Conservation (phyloP, 176 grass and related monocot species). For the Eragrostis nindensis region DNA sequence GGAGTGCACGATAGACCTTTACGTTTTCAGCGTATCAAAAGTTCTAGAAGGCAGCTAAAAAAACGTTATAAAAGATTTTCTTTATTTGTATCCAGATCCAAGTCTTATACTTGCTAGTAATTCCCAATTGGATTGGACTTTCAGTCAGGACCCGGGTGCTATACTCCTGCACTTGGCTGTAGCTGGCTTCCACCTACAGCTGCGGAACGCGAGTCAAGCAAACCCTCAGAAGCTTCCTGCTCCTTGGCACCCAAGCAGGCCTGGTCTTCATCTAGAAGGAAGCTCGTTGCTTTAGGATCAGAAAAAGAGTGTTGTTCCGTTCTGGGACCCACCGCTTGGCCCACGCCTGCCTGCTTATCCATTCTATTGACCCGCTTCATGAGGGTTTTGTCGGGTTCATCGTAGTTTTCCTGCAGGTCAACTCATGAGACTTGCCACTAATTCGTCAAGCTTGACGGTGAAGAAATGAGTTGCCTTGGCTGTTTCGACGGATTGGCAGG, state of each 20-base stretch:
- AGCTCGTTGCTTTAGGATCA: slow-evolving; percentile 20
- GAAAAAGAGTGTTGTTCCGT: neutral
- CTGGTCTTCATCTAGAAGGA: slow-evolving; percentile 46
- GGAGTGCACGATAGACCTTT: neutral
- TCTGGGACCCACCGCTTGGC: neutral
- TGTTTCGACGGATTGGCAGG: slow-evolving; percentile 33
- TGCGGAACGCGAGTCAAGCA: neutral
- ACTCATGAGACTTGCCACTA: neutral
- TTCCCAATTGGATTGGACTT: no score
- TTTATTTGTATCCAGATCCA: no score
- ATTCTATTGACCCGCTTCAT: neutral
- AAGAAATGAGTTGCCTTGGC: neutral
- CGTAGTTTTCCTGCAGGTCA: neutral
- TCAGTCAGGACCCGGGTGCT: no score
- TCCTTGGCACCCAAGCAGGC: slow-evolving; percentile 35
- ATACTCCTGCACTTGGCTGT: neutral
- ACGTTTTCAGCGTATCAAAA: no score
- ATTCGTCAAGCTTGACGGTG: neutral
- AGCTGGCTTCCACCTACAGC: slow-evolving; percentile 22
- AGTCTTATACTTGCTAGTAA: no score
- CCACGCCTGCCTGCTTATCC: slow-evolving; percentile 27
- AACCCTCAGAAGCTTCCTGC: slow-evolving; percentile 3
- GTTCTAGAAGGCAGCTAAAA: no score
- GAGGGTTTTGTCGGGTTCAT: slow-evolving; percentile 18
- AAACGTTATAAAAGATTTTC: no score